Evolutionary conservation across 1,284 basidiomycete genomes (phyloP), one percentile per base, ranked within the genome.

Genomic region (Sutorius eximius): DNA sequence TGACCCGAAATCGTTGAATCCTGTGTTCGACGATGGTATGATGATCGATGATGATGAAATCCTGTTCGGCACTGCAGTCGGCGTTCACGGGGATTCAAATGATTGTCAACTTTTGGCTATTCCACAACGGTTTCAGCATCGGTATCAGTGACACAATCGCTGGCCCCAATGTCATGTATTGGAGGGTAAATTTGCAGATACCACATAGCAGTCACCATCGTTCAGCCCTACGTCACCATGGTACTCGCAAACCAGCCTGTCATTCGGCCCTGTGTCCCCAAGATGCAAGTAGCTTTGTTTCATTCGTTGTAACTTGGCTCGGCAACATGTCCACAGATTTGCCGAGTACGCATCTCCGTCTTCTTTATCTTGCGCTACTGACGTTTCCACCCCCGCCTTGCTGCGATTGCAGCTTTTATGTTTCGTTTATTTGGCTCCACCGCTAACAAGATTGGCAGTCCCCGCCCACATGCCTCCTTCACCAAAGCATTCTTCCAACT

Each of bases 91-190:
- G 95, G 29, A 80, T 95, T 1, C 97, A 99, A 70, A 91, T 86
- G 76, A 87, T 99, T 52, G 93, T 99, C 75, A 98, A 99, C 74
- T 99, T 86, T 72, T 99, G 96, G 97, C 82, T 99, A 9, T 90
- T 99, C 75, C 97, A 99, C 76, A 96, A 96, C 62, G 95, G 97
- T 40, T 99, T 99, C 82, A 95, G 92, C 66, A 98, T 99, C 61
- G 97, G 97, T 59, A 99, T 99, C 61, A 97, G 96, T 43, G 97
- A 99, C 73, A 99, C 97, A 1, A 96, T 99, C 51, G 95, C 96
- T 15, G 96, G 98, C 69, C 82, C 82, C 60, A 83, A 79, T 22
- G 97, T 95, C 33, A 97, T 93, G 95, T n/a, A n/a, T n/a, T n/a
- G n/a, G n/a, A n/a, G n/a, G n/a, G n/a, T n/a, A n/a, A n/a, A n/a